phyloP scores from a whole-genome alignment of 169 alveolate species.

The Cryptosporidium meleagridis region DNA sequence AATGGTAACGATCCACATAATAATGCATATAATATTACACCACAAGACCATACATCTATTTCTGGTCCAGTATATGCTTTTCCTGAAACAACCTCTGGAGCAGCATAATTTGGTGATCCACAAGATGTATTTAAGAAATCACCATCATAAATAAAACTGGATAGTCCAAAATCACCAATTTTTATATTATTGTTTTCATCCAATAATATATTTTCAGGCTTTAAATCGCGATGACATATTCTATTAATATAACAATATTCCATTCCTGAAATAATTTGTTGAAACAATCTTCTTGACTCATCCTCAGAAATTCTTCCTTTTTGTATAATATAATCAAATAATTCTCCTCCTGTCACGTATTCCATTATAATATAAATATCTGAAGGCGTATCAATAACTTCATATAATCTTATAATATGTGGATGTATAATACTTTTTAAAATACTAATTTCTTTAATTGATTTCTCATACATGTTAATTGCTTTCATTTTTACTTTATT shows the following conservation, averaged over 20 bases:
- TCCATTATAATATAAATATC: conserved; percentile 89
- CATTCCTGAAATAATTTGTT: conserved; percentile 92
- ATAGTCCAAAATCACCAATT: conserved; percentile 95
- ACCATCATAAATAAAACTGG: conserved; percentile 88
- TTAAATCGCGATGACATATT: conserved; percentile 89
- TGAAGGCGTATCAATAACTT: conserved; percentile 87
- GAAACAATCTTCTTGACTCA: conserved; percentile 89
- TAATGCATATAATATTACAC: conserved; percentile 96
- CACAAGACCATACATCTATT: conserved; percentile 97
- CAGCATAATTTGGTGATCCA: conserved; percentile 95
- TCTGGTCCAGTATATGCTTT: conserved; percentile 91
- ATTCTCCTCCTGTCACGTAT: conserved; percentile 89
- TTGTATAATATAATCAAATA: conserved; percentile 90
- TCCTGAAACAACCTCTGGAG: conserved; percentile 92
- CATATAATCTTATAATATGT: conserved; percentile 86
- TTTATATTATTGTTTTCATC: conserved; percentile 89
- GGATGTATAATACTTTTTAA: conserved; percentile 86
- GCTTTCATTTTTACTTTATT: conserved; percentile 88
- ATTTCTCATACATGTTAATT: conserved; percentile 88
- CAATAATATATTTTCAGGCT: conserved; percentile 91
- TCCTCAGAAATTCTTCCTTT: conserved; percentile 80
- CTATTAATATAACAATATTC: conserved; percentile 88
- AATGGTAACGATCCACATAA: conserved; percentile 96
- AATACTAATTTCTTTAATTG: conserved; percentile 90
- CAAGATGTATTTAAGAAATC: conserved; percentile 91